These are phyloP conservation scores for Hymenoscyphus infarciens DNA, from an alignment of 2,329 filamentous ascomycete genomes.

Conservation along the genomic window DNA sequence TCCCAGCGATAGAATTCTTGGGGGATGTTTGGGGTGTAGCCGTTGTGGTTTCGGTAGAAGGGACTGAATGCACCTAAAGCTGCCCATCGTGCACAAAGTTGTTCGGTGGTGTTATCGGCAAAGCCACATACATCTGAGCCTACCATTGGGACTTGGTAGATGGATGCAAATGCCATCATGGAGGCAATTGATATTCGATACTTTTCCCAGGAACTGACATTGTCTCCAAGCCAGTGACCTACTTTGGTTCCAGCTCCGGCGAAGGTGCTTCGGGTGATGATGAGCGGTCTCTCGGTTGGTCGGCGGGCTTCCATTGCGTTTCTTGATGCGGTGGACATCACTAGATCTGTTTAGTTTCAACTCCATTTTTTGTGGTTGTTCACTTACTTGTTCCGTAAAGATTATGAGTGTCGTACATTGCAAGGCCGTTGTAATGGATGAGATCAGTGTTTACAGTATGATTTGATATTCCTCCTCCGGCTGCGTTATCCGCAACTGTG, in stretches of 20 bases:
- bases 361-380: constrained; percentile 2
- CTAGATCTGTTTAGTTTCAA: constrained; percentile 27
- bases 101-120: constrained; percentile 60
- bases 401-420: constrained; percentile 74
- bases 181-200: constrained; percentile 57
- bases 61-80: constrained; percentile 68
- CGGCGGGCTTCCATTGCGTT: constrained; percentile 64
- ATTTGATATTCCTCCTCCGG: constrained; percentile 47
- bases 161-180: constrained; percentile 57
- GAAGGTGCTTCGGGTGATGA: constrained; percentile 75
- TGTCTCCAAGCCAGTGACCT: constrained; percentile 59
- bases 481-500: constrained; percentile 41
- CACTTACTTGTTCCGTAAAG: constrained; percentile 61
- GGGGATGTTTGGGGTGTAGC: constrained; percentile 43
- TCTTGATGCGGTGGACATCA: constrained; percentile 68
- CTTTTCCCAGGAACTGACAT: constrained; percentile 54
- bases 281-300: constrained; percentile 60
- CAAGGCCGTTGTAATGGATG: constrained; percentile 62
- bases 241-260: constrained; percentile 66
- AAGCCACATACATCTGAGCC: constrained; percentile 78
- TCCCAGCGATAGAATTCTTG: constrained; percentile 75
- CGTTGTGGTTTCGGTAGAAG: constrained; percentile 74
- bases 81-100: constrained; percentile 73
- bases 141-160: constrained; percentile 67
- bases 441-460: constrained; percentile 65